Percentiles rank a stretch among this genome's conserved stretches.
phyloP scores from a whole-genome alignment of 2,329 filamentous ascomycete species.

The Cercospora sp. region DNA sequence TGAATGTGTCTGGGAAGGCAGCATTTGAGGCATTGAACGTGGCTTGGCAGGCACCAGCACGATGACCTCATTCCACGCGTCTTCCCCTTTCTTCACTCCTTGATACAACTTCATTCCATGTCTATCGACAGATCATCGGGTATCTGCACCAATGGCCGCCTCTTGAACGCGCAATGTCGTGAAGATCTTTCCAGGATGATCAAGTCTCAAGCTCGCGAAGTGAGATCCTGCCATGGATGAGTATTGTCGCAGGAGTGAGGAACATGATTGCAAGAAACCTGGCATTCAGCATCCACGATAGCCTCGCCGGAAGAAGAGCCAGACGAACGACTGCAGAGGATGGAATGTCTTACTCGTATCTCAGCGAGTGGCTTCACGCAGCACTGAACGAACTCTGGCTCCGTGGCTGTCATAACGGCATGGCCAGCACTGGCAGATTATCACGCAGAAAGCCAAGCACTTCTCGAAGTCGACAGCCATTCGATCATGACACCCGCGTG shows the following conservation, averaged over 20 bases:
- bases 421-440: background rate
- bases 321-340: background rate
- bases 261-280: background rate
- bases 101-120: background rate
- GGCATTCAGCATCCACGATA: background rate
- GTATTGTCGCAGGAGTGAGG: background rate
- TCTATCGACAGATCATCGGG: background rate
- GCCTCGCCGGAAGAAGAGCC: background rate
- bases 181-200: background rate
- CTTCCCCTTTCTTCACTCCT: background rate
- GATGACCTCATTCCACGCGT: background rate
- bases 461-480: background rate
- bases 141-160: background rate
- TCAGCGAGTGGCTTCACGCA: background rate
- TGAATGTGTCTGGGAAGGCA: background rate
- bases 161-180: background rate
- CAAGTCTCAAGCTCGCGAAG: background rate
- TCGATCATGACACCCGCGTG: background rate
- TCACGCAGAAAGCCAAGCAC: background rate
- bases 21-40: background rate
- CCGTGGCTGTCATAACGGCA: background rate
- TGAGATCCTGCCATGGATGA: background rate
- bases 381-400: background rate
- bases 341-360: background rate
- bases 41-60: background rate